Conservation (phyloP, 805 yeast genomes). For the Clavispora fructus region DNA sequence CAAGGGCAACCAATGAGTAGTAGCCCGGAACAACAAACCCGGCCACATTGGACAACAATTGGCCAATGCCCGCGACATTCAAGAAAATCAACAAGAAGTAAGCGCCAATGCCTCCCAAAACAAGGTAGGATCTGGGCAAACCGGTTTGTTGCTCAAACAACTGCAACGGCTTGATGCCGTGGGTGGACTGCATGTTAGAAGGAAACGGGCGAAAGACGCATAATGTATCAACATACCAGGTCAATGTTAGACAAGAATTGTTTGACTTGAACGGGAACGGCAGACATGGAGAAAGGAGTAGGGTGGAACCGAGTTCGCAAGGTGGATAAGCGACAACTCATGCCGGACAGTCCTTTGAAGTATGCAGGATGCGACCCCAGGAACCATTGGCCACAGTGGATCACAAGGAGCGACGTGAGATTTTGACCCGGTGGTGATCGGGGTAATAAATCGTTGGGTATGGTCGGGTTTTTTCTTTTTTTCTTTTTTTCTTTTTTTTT, state of each 20-base stretch:
- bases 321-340: not conserved
- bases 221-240: slow-evolving; percentile 13
- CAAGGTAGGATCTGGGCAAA: slow-evolving; percentile 82
- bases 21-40: slow-evolving; percentile 91
- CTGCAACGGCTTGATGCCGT: slow-evolving; percentile 25
- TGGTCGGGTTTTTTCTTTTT: too few species aligned
- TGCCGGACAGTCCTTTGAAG: not conserved
- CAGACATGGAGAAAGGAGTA: slow-evolving; percentile 7
- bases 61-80: slow-evolving; percentile 93
- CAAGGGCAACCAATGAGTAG: slow-evolving; percentile 78
- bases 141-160: slow-evolving; percentile 41
- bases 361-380: not conserved
- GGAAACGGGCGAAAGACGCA: too few species aligned
- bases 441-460: too few species aligned
- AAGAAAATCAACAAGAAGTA: slow-evolving; percentile 79
- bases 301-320: not conserved
- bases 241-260: slow-evolving; percentile 13
- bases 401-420: too few species aligned
- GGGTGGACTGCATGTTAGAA: slow-evolving; percentile 23
- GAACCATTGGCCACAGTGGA: too few species aligned
- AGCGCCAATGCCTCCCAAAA: slow-evolving; percentile 54
- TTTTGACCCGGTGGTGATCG: too few species aligned
- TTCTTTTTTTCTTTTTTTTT: too few species aligned
- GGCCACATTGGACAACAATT: slow-evolving; percentile 85
- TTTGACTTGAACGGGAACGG: slow-evolving; percentile 13